Conservation (phyloP, 1,284 basidiomycete species). For the Trametes pubescens region DNA sequence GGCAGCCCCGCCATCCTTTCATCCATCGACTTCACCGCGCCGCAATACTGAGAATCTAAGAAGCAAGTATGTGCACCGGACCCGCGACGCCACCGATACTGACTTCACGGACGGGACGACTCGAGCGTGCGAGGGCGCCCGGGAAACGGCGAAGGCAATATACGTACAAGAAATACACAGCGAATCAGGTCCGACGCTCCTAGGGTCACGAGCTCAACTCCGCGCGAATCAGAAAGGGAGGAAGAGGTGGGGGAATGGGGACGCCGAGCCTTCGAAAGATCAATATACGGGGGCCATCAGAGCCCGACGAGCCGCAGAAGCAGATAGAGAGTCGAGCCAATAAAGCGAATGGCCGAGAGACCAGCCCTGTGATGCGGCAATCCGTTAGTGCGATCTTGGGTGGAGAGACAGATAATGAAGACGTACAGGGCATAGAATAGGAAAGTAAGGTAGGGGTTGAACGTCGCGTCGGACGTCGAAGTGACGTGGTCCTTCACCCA, state of each 20-base stretch:
- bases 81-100: constrained; percentile 24
- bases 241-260: neutral
- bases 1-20: neutral
- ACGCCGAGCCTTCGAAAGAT: constrained; percentile 14
- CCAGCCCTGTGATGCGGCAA: constrained; percentile 60
- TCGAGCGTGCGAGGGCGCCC: constrained; percentile 1
- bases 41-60: neutral
- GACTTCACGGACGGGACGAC: neutral
- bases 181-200: constrained; percentile 22
- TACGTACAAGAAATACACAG: constrained; percentile 34
- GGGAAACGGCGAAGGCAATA: constrained; percentile 15
- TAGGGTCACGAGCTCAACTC: neutral
- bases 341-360: constrained; percentile 80
- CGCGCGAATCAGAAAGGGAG: neutral
- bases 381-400: constrained; percentile 2
- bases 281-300: constrained; percentile 33
- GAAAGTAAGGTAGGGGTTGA: constrained; percentile 89
- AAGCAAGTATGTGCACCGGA: constrained; percentile 23
- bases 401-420: neutral
- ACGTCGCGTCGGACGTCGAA: constrained; percentile 55
- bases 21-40: neutral
- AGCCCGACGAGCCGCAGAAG: constrained; percentile 74
- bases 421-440: constrained; percentile 84
- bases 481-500: constrained; percentile 66
- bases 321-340: constrained; percentile 81